These are phyloP conservation scores for Kluyveromyces sp. DNA, from an alignment of 1,139 yeast species.

Conservation along the genomic window DNA sequence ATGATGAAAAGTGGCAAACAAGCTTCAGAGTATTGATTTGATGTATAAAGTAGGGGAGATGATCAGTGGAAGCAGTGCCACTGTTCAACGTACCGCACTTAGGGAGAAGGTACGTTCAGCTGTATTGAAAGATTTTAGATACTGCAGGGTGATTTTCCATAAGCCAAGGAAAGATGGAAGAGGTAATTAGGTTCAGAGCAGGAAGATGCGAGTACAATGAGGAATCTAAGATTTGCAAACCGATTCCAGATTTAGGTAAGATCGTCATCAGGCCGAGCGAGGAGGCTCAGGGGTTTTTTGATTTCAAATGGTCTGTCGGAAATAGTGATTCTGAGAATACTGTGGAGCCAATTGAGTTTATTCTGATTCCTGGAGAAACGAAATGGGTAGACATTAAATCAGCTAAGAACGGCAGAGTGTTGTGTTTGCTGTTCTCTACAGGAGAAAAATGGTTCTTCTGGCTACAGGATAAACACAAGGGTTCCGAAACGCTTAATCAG, in stretches of 20 bases:
- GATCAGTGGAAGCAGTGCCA: no score
- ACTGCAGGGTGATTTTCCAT: background rate
- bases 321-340: conserved; percentile 36
- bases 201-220: conserved; percentile 76
- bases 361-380: conserved; percentile 90
- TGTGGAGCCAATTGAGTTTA: conserved; percentile 56
- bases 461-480: conserved; percentile 79
- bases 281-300: conserved; percentile 43
- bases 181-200: conserved; percentile 55
- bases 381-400: conserved; percentile 69
- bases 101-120: background rate
- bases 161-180: conserved; percentile 13
- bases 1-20: no score
- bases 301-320: conserved; percentile 56
- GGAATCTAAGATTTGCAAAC: conserved; percentile 63
- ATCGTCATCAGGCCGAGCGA: conserved; percentile 53
- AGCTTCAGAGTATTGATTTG: no score
- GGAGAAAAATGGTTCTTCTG: conserved; percentile 84
- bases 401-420: conserved; percentile 78
- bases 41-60: no score
- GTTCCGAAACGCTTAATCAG: conserved; percentile 43
- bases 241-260: conserved; percentile 69
- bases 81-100: no score
- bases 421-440: conserved; percentile 76
- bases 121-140: no score